Evolutionary conservation across 768 basidiomycete species (phyloP), one percentile per base, ranked within the genome.

Genomic region (Leccinum barrowsii): DNA sequence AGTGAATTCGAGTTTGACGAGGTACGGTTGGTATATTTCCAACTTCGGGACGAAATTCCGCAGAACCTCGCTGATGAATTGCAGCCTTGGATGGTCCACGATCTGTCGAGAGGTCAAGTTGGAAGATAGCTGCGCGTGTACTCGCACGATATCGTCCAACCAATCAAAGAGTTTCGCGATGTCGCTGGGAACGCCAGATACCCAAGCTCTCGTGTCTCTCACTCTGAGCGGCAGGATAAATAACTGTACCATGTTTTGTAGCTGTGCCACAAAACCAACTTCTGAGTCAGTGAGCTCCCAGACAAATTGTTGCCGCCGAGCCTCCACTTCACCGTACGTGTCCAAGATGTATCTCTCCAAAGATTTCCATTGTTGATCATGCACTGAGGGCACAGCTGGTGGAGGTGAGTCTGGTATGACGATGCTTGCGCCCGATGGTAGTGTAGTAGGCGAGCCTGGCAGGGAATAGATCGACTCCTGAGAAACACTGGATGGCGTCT

Each of bases 11-110:
- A 94, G 79, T 49, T 84, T 78, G 17, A 90, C 86, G 5, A 96
- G 74, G 72, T 94, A 96, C 19, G 92, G 89, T 70, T 94, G 92
- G 64, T 97, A 92, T 8, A 91, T 82, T 70, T 95, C 90, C 32
- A 94, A 73, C 48, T 78, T 80, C 2, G 82, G 75, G 13, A 94
- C 80, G 67, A 89, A 89, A 1, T 74, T 69, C 6, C 83, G 76
- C 28, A 95, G 72, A 0, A 77, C 72, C 11, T 83, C 81, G 7
- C 89, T 85, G 28, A 94, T 71, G 17, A 78, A 72, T 53, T 77
- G 75, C 13, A 88, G 72, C 49, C 81, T 71, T 2, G 80, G 71
- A 53, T 74, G 69, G 59, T 81, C 77, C 46, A 70, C 67, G 15
- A 77, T 69, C 19, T 79, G 74, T 28, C 77, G 67, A 12, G 75